These are phyloP conservation scores for Durotheca rogersii DNA, from an alignment of 495 filamentous ascomycete species.

Conservation along the genomic window DNA sequence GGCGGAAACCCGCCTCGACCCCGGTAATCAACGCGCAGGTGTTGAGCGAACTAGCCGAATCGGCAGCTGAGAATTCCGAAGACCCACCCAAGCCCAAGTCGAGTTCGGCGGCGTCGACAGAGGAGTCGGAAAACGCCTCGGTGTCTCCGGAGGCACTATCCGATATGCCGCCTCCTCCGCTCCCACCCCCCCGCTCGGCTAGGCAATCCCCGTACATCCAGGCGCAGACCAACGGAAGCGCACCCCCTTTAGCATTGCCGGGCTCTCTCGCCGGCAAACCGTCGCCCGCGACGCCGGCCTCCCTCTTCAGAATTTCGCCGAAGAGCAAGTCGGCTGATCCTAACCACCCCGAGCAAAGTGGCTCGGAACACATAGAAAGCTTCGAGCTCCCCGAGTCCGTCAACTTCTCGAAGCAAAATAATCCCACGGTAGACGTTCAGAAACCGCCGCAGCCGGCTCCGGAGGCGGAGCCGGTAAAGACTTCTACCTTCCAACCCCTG, in stretches of 20 bases:
- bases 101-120: slow-evolving; percentile 40
- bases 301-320: slow-evolving; percentile 70
- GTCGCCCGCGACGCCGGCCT: slow-evolving; percentile 76
- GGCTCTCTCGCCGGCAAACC: slow-evolving; percentile 38
- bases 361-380: slow-evolving; percentile 65
- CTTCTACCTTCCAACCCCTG: slow-evolving; percentile 43
- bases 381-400: slow-evolving; percentile 66
- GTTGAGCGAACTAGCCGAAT: slow-evolving; percentile 53
- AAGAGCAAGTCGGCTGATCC: slow-evolving; percentile 37
- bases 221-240: slow-evolving; percentile 37
- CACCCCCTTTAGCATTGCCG: slow-evolving; percentile 15
- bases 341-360: slow-evolving; percentile 40
- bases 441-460: slow-evolving; percentile 38
- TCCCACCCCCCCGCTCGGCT: slow-evolving; percentile 50
- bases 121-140: slow-evolving; percentile 54
- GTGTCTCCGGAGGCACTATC: slow-evolving; percentile 57
- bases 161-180: slow-evolving; percentile 60
- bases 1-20: slow-evolving; percentile 59
- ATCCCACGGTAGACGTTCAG: slow-evolving; percentile 49
- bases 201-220: slow-evolving; percentile 52
- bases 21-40: slow-evolving; percentile 57
- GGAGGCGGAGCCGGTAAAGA: slow-evolving; percentile 37
- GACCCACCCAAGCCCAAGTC: slow-evolving; percentile 33
- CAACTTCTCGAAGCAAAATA: slow-evolving; percentile 47
- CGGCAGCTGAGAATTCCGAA: slow-evolving; percentile 25